Percentiles rank a stretch among this genome's conserved stretches.
phyloP scores from a whole-genome alignment of 1,284 basidiomycete species.

The Sparassis latifolia region DNA sequence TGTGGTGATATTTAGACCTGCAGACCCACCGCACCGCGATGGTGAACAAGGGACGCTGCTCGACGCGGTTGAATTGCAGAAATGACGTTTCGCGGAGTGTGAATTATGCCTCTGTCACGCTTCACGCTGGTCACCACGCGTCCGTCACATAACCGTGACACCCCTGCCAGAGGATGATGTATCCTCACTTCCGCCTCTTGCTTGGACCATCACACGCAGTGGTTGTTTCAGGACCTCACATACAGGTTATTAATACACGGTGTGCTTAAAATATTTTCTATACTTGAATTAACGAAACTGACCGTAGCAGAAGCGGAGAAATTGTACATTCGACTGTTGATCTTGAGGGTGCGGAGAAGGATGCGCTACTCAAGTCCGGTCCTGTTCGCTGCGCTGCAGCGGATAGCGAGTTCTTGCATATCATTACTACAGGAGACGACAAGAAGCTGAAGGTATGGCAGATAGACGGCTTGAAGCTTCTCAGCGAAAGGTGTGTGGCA shows the following conservation, averaged over 20 bases:
- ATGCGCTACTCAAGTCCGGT: constrained; percentile 38
- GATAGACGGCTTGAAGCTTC: constrained; percentile 44
- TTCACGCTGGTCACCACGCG: no score
- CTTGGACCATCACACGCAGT: constrained; percentile 29
- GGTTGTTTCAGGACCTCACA: constrained; percentile 50
- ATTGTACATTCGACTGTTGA: constrained; percentile 40
- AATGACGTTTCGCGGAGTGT: no score
- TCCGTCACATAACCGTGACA: no score
- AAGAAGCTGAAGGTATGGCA: constrained; percentile 76
- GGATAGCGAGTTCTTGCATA: constrained; percentile 37
- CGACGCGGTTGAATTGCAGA: no score
- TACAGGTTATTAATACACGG: constrained; percentile 50
- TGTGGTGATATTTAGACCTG: background rate
- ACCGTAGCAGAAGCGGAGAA: constrained; percentile 42
- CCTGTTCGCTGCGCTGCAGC: constrained; percentile 59
- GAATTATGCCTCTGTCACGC: no score
- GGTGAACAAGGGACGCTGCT: no score
- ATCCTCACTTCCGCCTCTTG: constrained; percentile 44
- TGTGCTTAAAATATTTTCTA: constrained; percentile 23
- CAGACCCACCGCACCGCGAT: no score
- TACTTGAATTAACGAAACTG: constrained; percentile 5
- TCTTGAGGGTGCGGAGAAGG: constrained; percentile 26
- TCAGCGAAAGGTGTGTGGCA: constrained; percentile 53
- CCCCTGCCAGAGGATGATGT: no score
- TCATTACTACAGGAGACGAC: constrained; percentile 71